A percentile compares a stretch with the other conserved stretches of the same genome.
Evolutionary conservation across 345 rosid species (phyloP).

Genomic region (Moringa oleifera): DNA sequence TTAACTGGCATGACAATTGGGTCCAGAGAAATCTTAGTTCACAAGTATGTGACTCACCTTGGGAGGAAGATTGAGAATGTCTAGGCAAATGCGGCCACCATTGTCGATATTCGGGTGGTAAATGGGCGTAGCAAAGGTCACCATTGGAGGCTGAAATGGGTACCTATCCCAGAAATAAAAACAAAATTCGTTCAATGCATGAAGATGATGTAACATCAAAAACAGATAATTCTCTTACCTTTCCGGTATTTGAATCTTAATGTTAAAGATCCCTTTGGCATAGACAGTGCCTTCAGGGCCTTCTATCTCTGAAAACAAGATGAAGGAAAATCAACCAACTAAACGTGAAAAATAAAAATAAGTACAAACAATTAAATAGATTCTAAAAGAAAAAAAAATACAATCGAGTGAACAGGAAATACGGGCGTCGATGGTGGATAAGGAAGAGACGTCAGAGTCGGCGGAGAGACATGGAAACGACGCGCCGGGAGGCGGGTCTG

Average conservation of each 20-base stretch:
- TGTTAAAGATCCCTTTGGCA: slow-evolving; percentile 53
- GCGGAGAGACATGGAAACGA: slow-evolving; percentile 59
- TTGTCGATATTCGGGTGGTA: slow-evolving; percentile 82
- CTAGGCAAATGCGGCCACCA: slow-evolving; percentile 88
- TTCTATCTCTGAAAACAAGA: slow-evolving; percentile 38
- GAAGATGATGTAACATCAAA: neutral
- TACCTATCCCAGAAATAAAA: slow-evolving; percentile 32
- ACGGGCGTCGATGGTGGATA: slow-evolving; percentile 71
- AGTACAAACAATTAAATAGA: no score
- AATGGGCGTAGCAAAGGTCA: slow-evolving; percentile 67
- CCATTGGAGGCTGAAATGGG: slow-evolving; percentile 87
- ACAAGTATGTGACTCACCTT: slow-evolving; percentile 32
- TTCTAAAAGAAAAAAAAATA: neutral
- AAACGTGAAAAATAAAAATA: neutral
- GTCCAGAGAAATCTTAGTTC: neutral
- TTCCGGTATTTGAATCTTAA: slow-evolving; percentile 75
- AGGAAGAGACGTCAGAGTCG: slow-evolving; percentile 34
- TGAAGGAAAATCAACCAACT: neutral
- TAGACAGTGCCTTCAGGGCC: slow-evolving; percentile 80
- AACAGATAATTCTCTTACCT: slow-evolving; percentile 28
- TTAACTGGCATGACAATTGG: neutral
- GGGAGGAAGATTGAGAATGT: slow-evolving; percentile 86
- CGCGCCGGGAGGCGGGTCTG: slow-evolving; percentile 71
- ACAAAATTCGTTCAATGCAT: neutral
- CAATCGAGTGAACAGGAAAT: neutral